Base-by-base conservation (phyloP, 352 stramenopile genomes). In the Pythium dissotocum region DNA sequence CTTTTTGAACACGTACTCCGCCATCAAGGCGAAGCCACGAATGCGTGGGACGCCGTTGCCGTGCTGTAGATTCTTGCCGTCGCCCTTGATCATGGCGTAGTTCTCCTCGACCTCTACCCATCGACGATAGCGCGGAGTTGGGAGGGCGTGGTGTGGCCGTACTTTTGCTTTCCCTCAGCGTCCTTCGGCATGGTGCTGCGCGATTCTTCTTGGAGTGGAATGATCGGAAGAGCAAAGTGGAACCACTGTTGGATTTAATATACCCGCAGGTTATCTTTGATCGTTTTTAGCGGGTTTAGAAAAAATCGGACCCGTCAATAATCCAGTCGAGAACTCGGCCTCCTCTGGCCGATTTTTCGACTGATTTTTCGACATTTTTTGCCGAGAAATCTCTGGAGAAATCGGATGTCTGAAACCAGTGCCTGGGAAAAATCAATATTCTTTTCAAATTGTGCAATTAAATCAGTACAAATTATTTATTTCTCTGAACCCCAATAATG, bases 21-120 rank as follows among this genome's bases (percentile, higher is more conserved):
- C 53, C 53, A 59, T 59, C 53, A 38, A 10, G 53, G n/a, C 53
- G 53, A 38, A 59, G 53, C 53, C 53, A n/a, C 28, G 21, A 18
- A 59, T 59, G 3, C 28, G 21, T 26, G 53, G 4, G 21, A 59
- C 53, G 14, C n/a, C 53, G 14, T 4, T 16, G 28, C 53, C 53
- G n/a, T 59, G 53, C 28, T 40, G 3, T 7, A 59, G 4, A 59
- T 4, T n/a, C 32, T 59, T 59, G 6, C 53, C 53, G n/a, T 59
- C 53, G 6, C 53, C 53, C 32, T 59, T 59, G 53, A 59, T 59
- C 13, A 59, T 59, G 21, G 4, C 14, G 53, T n/a, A 59, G 53
- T 59, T 59, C 53, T 59, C 53, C 16, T 35, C 8, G 28, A 59
- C 53, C 53, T 59, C 53, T 38, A 59, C 9, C 53, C 53, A 59